Evolutionary conservation across 1,139 yeast genomes (phyloP), one percentile per base, ranked within the genome.

Genomic region (Yamadazyma atmosphaerica): DNA sequence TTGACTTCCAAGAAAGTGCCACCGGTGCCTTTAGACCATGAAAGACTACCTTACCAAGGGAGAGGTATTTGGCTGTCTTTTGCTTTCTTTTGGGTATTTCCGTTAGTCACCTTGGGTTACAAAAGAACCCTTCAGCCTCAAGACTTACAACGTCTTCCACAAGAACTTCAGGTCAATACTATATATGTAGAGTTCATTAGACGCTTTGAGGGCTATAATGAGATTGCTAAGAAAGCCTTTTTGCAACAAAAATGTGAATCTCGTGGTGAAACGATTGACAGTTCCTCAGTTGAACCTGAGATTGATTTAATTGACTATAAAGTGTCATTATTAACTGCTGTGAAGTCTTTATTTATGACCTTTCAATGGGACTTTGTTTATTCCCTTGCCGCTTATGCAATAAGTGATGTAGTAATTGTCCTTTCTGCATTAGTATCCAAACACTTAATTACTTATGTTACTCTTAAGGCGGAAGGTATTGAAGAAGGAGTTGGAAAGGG

Each of bases 61-160:
- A 19, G 62, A 4, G 49, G 54, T 27, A 9, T 19, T 4, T 30
- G 14, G 25, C 15, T 3, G 14, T 19, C 18, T 19, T 11, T 30
- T 15, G 13, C 62, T 0, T 73, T 80, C 33, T 79, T 79, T 48
- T 84, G 92, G 92, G 65, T 81, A 30, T 44, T 61, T 13, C 86
- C 87, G 0, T 43, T 83, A 3, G 51, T 84, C 51, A 68, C 62
- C 27, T 76, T 74, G 3, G 95, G 95, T 1, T 86, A 85, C 54
- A 71, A 72, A 40, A 70, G 95, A 50, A 81, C 87, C 0, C 59
- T 86, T 25, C 79, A 77, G 36, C 78, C 81, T 5, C 72, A 76
- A 38, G 95, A 86, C 58, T 57, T 86, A 40, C 84, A 67, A 58
- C 61, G 62, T 32, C 65, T 85, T 38, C 72, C 77, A 11, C 72